A percentile compares a stretch with the other conserved stretches of the same genome.
Evolutionary conservation across 2,329 filamentous ascomycete species (phyloP).

Genomic region (Exutisphaerella laricina): DNA sequence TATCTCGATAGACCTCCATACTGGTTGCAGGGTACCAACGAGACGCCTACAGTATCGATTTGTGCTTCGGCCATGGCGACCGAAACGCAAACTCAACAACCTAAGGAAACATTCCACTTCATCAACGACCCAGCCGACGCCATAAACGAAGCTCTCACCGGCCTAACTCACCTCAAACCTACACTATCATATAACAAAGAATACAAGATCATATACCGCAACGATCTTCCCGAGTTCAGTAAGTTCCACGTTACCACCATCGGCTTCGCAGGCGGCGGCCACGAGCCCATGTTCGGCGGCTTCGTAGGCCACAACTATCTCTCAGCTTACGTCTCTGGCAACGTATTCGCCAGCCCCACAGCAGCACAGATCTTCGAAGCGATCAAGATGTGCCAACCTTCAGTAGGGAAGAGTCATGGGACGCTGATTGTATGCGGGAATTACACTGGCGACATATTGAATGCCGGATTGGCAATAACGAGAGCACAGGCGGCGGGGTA

Average conservation of each 20-base stretch:
- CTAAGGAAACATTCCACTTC: constrained; percentile 36
- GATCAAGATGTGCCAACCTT: constrained; percentile 47
- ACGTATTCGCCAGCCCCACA: constrained; percentile 60
- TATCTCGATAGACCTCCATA: not conserved
- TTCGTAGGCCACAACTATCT: constrained; percentile 59
- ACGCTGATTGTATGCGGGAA: constrained; percentile 59
- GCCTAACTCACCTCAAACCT: constrained; percentile 33
- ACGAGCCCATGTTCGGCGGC: constrained; percentile 58
- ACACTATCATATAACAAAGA: constrained; percentile 31
- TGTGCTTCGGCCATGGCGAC: constrained; percentile 19
- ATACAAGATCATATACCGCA: constrained; percentile 36
- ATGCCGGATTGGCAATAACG: constrained; percentile 56
- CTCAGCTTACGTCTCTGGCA: constrained; percentile 55
- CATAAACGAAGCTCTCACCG: constrained; percentile 34
- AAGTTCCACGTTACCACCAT: constrained; percentile 33
- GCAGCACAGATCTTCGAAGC: constrained; percentile 58
- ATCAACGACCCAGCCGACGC: constrained; percentile 33
- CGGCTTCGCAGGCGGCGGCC: constrained; percentile 35
- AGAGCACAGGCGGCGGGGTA: constrained; percentile 52
- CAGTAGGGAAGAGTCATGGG: constrained; percentile 36
- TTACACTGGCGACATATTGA: constrained; percentile 59
- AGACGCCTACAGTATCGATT: not conserved
- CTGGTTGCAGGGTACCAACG: not conserved
- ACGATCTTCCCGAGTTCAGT: constrained; percentile 30
- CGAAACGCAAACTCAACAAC: constrained; percentile 22